Evolutionary conservation across 768 basidiomycete species (phyloP).

Genomic region (Suillus ampliporus): DNA sequence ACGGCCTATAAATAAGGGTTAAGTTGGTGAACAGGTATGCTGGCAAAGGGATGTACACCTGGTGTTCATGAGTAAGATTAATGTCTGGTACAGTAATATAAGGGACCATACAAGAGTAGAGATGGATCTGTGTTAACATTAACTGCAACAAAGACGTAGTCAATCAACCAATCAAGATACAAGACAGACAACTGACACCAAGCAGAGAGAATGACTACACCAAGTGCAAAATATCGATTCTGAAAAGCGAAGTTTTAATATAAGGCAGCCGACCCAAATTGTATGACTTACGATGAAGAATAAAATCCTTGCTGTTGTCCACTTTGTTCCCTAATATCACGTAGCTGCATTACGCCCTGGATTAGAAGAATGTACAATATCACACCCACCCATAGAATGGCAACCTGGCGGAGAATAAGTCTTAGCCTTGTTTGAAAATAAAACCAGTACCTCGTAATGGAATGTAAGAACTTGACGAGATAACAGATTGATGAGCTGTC

Average conservation of each 20-base stretch:
- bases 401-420: background rate
- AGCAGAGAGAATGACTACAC: background rate
- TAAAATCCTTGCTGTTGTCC: slow-evolving; percentile 2
- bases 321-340: background rate
- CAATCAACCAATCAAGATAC: background rate
- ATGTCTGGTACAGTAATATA: background rate
- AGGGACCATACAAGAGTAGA: background rate
- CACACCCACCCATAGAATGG: slow-evolving; percentile 11
- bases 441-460: background rate
- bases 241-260: background rate
- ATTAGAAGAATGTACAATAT: background rate
- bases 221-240: slow-evolving; percentile 11
- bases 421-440: background rate
- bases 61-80: background rate
- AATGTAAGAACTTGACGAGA: slow-evolving; percentile 9
- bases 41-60: background rate
- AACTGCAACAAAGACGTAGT: background rate
- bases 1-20: background rate
- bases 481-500: background rate
- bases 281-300: slow-evolving; percentile 10
- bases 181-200: slow-evolving; percentile 1
- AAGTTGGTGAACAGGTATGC: background rate
- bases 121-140: background rate
- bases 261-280: background rate
- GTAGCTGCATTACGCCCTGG: background rate